These are phyloP conservation scores for Brettanomyces bruxellensis DNA, from an alignment of 805 yeast species.

Conservation along the genomic window DNA sequence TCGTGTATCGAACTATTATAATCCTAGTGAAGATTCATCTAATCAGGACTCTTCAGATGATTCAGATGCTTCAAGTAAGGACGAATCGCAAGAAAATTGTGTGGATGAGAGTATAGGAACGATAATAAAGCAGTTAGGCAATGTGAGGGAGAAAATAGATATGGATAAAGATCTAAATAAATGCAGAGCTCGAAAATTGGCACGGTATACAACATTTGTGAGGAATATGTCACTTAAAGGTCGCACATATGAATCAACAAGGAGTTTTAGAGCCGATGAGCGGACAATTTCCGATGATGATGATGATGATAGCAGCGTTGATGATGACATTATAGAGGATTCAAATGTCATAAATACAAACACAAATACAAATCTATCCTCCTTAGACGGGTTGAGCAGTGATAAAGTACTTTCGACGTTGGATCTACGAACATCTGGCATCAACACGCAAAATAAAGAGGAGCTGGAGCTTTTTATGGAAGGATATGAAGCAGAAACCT, in stretches of 20 bases:
- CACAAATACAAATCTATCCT: not conserved
- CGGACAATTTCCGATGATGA: slow-evolving; percentile 8
- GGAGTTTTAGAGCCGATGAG: slow-evolving; percentile 19
- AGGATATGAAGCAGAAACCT: not conserved
- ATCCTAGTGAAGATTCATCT: too few species aligned
- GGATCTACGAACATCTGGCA: slow-evolving; percentile 28
- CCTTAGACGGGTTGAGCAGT: not conserved
- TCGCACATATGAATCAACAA: slow-evolving; percentile 19
- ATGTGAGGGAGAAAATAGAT: too few species aligned
- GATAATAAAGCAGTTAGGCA: too few species aligned
- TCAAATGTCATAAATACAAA: too few species aligned
- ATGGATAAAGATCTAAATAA: too few species aligned
- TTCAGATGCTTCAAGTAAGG: too few species aligned
- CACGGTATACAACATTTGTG: too few species aligned
- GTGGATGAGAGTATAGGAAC: too few species aligned
- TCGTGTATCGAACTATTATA: too few species aligned
- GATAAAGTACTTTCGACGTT: slow-evolving; percentile 15
- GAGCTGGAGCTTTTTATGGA: slow-evolving; percentile 5
- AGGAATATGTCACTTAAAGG: slow-evolving; percentile 3
- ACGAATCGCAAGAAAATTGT: too few species aligned
- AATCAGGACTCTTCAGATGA: too few species aligned
- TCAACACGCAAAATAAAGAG: slow-evolving; percentile 10
- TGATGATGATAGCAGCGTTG: slow-evolving; percentile 8
- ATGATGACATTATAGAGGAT: slow-evolving; percentile 7
- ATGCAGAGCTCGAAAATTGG: too few species aligned